Evolutionary conservation across 2,329 filamentous ascomycete species (phyloP), one percentile per base, ranked within the genome.

Genomic region (Trichoderma koningiopsis): DNA sequence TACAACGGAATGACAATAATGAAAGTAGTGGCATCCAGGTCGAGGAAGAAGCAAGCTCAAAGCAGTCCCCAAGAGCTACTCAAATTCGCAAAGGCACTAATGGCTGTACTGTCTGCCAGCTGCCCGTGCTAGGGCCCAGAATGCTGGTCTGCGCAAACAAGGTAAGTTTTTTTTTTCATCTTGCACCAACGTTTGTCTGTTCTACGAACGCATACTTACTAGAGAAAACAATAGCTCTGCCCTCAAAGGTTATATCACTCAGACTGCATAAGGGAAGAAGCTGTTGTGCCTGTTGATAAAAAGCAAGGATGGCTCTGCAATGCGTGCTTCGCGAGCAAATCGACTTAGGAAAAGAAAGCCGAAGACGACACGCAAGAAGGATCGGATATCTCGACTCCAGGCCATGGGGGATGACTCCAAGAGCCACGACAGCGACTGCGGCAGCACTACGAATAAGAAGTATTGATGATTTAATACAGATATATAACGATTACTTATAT

Each of bases 131-230:
- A 27, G 84, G 84, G 2, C 82, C 84, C 4, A 80, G 78, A 13
- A 77, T 84, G 72, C 75, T 87, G 35, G 75, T 86, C 31, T 88
- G 86, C 74, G 77, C 80, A 5, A 86, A 86, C 71, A 79, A 82
- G 78, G 85, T 87, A 75, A 35, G 33, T 35, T 14, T 11, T 35
- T 35, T n/a, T 80, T 77, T 24, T 63, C 29, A 6, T 33, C 14
- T 31, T 24, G 35, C n/a, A 8, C 57, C 35, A 19, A 29, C 29
- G 10, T 27, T 3, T 49, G 29, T 37, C 40, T 43, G 40, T 61
- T 13, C 29, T 40, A 27, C n/a, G 11, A 56, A 49, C 2, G n/a
- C 16, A 29, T 37, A n/a, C n/a, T 57, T 27, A 52, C 37, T 8
- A 43, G 13, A n/a, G 16, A n/a, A 33, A n/a, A 7, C 10, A 10